Evolutionary conservation across 495 filamentous ascomycete species (phyloP).

Genomic region (Parmelia sp.): DNA sequence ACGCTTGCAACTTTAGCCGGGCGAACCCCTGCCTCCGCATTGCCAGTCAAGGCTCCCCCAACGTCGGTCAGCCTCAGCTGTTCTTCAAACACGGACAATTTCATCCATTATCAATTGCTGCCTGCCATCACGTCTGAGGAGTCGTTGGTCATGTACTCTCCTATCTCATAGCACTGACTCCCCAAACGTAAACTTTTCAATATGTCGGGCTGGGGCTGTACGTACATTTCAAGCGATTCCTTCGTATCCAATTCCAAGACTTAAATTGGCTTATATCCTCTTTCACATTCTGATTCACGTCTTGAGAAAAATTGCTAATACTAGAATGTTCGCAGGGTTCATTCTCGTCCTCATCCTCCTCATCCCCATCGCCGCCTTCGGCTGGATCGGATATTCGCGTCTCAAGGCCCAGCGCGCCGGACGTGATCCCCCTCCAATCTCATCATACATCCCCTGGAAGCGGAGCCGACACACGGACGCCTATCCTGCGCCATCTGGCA

Average conservation of each 20-base stretch:
- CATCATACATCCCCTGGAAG: constrained; percentile 55
- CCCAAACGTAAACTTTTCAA: constrained; percentile 3
- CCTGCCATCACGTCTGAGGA: not conserved
- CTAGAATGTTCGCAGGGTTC: constrained; percentile 10
- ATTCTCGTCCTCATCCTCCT: constrained; percentile 42
- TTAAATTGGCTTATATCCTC: not conserved
- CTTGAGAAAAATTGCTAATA: not conserved
- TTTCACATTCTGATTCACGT: not conserved
- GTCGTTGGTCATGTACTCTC: not conserved
- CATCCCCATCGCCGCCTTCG: constrained; percentile 38
- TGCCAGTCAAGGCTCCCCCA: constrained; percentile 1
- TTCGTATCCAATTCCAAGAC: not conserved
- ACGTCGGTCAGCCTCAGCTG: constrained; percentile 6
- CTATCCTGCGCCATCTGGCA: constrained; percentile 49
- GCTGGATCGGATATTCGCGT: constrained; percentile 52
- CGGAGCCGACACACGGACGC: constrained; percentile 37
- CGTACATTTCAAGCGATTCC: not conserved
- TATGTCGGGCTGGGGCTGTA: constrained; percentile 26
- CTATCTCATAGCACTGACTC: not conserved
- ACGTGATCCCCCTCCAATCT: constrained; percentile 54
- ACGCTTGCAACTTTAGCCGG: not conserved
- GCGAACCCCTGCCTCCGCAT: not conserved
- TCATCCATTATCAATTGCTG: not conserved
- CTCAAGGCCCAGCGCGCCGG: constrained; percentile 56
- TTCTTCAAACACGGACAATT: not conserved